These are phyloP conservation scores for Anthostomella pinea DNA, from an alignment of 2,329 filamentous ascomycete genomes.

Conservation along the genomic window DNA sequence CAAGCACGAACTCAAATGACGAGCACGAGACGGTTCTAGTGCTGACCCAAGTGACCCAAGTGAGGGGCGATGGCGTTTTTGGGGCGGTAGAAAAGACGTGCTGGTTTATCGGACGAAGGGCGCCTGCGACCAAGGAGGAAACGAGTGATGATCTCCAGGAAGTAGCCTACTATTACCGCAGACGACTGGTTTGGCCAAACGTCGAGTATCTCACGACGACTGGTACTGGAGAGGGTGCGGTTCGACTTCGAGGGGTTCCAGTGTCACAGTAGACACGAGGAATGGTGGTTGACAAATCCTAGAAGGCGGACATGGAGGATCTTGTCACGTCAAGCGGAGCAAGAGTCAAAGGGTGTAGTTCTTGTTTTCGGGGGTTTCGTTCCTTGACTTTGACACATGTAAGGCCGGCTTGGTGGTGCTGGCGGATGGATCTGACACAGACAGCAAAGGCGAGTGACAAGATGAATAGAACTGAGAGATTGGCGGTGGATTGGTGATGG, in stretches of 20 bases:
- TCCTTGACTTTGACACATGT: conserved; percentile 15
- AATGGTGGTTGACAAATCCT: conserved; percentile 20
- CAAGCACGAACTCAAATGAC: no score
- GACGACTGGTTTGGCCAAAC: conserved; percentile 26
- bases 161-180: conserved; percentile 48
- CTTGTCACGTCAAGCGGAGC: conserved; percentile 16
- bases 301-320: conserved; percentile 28
- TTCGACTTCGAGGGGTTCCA: conserved; percentile 22
- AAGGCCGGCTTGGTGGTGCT: conserved; percentile 12
- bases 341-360: conserved; percentile 15
- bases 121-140: conserved; percentile 53
- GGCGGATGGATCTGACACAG: conserved; percentile 14
- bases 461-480: no score
- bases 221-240: conserved; percentile 18
- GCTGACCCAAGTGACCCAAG: no score
- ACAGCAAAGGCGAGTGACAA: conserved; percentile 14
- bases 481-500: conserved; percentile 13
- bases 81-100: no score
- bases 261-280: conserved; percentile 30
- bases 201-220: conserved; percentile 27
- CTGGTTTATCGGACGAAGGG: conserved; percentile 44
- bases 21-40: no score
- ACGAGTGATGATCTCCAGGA: conserved; percentile 38
- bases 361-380: conserved; percentile 15
- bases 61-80: no score